Base-by-base conservation (phyloP, 768 basidiomycete species). In the Naganishia friedmannii region DNA sequence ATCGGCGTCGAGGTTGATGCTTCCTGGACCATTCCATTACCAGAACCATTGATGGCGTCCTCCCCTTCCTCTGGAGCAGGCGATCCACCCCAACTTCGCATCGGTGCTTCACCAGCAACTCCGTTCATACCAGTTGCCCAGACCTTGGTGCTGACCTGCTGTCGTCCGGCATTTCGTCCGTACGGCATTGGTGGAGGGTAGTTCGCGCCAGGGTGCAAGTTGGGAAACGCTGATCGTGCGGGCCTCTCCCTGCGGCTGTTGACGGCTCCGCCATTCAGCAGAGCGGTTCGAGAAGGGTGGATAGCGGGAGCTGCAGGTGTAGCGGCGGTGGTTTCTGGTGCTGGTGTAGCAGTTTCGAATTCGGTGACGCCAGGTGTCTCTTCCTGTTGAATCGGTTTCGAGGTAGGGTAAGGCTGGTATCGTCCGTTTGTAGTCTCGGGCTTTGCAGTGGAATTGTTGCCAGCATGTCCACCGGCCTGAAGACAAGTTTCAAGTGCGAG, bases 281-380 rank as follows among this genome's bases (percentile, higher is more conserved):
- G 79, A 53, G 76, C 72, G 45, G 76, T 77, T 63, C 79, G 73
- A 17, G 82, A 74, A 10, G 84, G 80, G 75, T 83, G 63, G 46
- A 92, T 84, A 21, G 85, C 84, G 17, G 85, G 81, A 23, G 86
- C 82, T 70, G 84, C 81, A 42, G 83, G 78, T 37, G 82, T 79
- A 19, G 84, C 45, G 23, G 73, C 55, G 17, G 76, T 15, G 32
- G 70, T 34, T 32, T 73, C 26, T 15, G 71, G 67, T 13, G 72
- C 26, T 12, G 71, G 67, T 13, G 72, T 53, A n/a, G 66, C 45
- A 54, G 76, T 53, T 34, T 66, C 65, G 19, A 60, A 31, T 73
- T 67, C 45, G 74, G 69, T 31, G 69, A 46, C 74, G 72, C 2
- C 37, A 26, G 60, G 54, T 29, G 54, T 56, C 1, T 19, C 29